Evolutionary conservation across 306 rosid genomes (phyloP), one percentile per base, ranked within the genome.

Genomic region (Quillaja saponaria): DNA sequence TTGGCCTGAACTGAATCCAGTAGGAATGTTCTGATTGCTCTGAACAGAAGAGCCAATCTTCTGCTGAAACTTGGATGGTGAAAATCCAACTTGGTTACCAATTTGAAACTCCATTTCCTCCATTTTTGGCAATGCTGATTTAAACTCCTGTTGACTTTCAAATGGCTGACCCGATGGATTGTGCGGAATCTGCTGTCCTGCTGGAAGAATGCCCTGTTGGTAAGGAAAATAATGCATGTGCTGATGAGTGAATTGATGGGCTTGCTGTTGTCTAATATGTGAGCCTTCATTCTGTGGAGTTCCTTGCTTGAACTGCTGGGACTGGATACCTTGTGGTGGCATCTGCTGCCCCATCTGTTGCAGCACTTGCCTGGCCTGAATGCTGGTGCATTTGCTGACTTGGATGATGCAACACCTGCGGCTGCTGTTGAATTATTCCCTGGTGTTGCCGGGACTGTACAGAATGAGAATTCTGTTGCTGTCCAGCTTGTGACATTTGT

Each of bases 21-120:
- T 48, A 64, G 85, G 78, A 69, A 74, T 46, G 25, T 68, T 92
- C 71, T 76, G 80, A 54, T 71, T 75, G 67, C 71, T 82, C 61
- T 77, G 87, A 74, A 42, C 77, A 52, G 87, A 74, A 68, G 88
- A 69, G 67, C 52, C 67, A 28, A 81, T 83, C 39, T 75, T 71
- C 45, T 79, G 96, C 63, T 80, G 88, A 80, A 81, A 84, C 73
- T 66, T 87, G 8, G 95, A 81, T 58, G 98, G 86, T 5, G 98
- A 84, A 78, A 71, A 75, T 45, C 85, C 90, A 58, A 83, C 80
- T 64, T 85, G 99, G 52, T 66, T 80, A 70, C 88, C 84, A 65
- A 72, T 79, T 63, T 84, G 89, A 63, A 79, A 78, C 60, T 86
- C 95, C 4, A 59, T 63, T 54, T 92, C 96, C 61, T 88, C 96